Percentiles rank a stretch among this genome's conserved stretches.
Conservation (phyloP, 768 basidiomycete genomes). For the Auriculariales sp. region DNA sequence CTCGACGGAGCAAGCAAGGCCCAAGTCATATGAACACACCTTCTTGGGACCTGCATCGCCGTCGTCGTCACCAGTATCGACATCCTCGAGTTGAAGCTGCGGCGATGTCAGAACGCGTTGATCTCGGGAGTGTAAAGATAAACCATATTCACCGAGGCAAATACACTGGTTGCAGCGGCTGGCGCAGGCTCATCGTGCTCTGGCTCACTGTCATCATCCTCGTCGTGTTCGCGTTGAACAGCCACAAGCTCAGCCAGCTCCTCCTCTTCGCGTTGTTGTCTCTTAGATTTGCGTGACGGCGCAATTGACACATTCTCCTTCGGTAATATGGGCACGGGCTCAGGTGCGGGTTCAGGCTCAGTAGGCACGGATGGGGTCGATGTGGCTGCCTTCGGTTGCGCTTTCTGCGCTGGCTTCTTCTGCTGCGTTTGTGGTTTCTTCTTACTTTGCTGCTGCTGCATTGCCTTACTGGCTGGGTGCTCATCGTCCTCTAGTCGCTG, state of each 20-base stretch:
- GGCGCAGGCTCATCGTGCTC: conserved; percentile 5
- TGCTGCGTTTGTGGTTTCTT: not conserved
- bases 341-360: not conserved
- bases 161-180: conserved; percentile 5
- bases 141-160: conserved; percentile 11
- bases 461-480: not conserved
- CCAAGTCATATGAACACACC: conserved; percentile 1
- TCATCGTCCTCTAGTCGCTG: not conserved
- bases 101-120: conserved; percentile 18
- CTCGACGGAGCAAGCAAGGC: conserved; percentile 5
- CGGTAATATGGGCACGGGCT: not conserved
- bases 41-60: conserved; percentile 9
- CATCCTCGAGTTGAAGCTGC: conserved; percentile 14
- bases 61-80: conserved; percentile 27
- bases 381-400: not conserved
- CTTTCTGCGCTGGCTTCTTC: not conserved
- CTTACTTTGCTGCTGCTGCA: not conserved
- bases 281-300: conserved; percentile 40
- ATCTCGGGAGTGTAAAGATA: not conserved
- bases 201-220: conserved; percentile 1
- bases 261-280: conserved; percentile 76
- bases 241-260: conserved; percentile 42
- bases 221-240: not conserved
- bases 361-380: not conserved
- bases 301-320: not conserved